Percentiles rank a stretch among this genome's conserved stretches.
Conservation (phyloP, 192 early-diverging fungal genomes). For the Backusella macrospora region DNA sequence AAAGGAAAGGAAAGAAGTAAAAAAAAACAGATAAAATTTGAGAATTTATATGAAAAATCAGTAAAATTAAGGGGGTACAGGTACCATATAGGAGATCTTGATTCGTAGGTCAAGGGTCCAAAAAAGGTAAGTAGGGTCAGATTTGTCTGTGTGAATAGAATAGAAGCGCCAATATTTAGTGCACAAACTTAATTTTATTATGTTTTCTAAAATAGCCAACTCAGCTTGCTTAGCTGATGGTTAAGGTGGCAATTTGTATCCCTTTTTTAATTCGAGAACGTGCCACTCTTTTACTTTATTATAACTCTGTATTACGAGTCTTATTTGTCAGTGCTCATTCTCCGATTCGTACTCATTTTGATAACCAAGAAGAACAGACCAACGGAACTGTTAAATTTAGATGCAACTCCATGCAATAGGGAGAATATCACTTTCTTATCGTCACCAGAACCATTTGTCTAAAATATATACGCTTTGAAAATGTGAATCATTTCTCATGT, state of each 20-base stretch:
- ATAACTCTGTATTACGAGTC: constrained; percentile 2
- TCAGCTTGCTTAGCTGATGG: constrained; percentile 18
- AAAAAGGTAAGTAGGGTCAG: constrained; percentile 16
- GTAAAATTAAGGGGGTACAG: constrained; percentile 13
- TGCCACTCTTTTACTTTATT: constrained; percentile 11
- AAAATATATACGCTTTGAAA: neutral
- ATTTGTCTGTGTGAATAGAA: constrained; percentile 22
- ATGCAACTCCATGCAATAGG: neutral
- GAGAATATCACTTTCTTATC: constrained; percentile 8
- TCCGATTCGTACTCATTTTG: constrained; percentile 11
- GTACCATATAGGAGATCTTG: constrained; percentile 11
- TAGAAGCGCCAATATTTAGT: constrained; percentile 13
- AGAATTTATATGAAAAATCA: neutral
- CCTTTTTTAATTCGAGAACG: constrained; percentile 17
- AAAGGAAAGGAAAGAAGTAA: neutral
- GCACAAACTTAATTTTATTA: constrained; percentile 15
- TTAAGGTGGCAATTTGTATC: constrained; percentile 17
- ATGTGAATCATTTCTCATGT: neutral
- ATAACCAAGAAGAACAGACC: constrained; percentile 14
- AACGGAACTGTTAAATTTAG: neutral
- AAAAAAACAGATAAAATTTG: constrained; percentile 13
- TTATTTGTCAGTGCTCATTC: constrained; percentile 23
- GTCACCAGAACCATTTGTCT: neutral
- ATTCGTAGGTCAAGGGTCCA: neutral
- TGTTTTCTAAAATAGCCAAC: constrained; percentile 15